Evolutionary conservation across 805 yeast genomes (phyloP), one percentile per base, ranked within the genome.

Genomic region (Cyberlindnera americana): DNA sequence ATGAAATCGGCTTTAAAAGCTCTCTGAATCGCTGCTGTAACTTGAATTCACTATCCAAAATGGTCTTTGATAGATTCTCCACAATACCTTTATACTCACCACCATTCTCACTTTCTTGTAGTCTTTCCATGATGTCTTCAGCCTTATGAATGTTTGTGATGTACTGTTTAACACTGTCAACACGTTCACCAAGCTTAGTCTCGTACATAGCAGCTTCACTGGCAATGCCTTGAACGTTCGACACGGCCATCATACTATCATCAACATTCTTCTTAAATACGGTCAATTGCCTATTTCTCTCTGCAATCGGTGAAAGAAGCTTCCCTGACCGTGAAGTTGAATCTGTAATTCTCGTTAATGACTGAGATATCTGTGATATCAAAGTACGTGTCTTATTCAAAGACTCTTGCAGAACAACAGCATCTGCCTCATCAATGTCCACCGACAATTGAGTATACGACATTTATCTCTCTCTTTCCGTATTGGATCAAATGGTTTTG

Each of bases 381-480:
- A 87, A 61, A 15, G 67, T 69, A 28, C 74, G 72, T 3, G 87
- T 75, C 38, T 77, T 73, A 35, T 69, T 61, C 24, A 90, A 67
- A 38, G 83, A 81, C 53, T 84, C 93, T 37, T 86, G 83, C 23
- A 89, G 70, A 5, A 89, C 89, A 2, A 87, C 81, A 24, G 87
- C 80, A 50, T 88, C 96, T 3, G 90, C 89, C 57, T 83, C 91
- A 53, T 84, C 90, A 3, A 79, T 66, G 52, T 83, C 90, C 19
- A 78, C 52, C 0, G 50, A 17, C 2, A 55, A 22, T 15, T 46
- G 54, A 0, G 40, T 16, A 12, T 44, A 37, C 9, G 54, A 43
- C 51, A 42, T 46, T 11, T 16, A 6, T n/a, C 8, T 25, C 15
- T 12, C 15, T 13, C 7, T 8, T 12, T 7, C n/a, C 15, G 8